Evolutionary conservation across 1,139 yeast species (phyloP).

Genomic region (Candida neerlandica): DNA sequence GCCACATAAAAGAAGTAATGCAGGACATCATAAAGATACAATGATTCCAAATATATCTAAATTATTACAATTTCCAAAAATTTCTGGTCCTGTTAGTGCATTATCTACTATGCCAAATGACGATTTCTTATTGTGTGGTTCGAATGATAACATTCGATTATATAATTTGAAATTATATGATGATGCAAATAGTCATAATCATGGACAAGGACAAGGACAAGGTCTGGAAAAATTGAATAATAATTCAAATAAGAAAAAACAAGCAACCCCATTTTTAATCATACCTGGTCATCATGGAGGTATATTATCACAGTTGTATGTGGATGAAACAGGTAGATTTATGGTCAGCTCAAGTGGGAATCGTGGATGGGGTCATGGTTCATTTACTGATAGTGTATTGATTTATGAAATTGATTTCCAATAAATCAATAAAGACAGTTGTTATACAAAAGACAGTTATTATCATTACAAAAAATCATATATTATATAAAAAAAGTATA

Average conservation of each 20-base stretch:
- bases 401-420: conserved; percentile 70
- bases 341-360: conserved; percentile 92
- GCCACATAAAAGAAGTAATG: conserved; percentile 40
- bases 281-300: conserved; percentile 69
- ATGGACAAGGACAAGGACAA: no score
- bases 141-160: conserved; percentile 84
- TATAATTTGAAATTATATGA: conserved; percentile 69
- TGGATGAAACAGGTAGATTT: conserved; percentile 86
- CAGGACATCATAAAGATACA: conserved; percentile 22
- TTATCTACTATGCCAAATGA: conserved; percentile 81
- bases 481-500: neutral
- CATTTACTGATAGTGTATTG: conserved; percentile 75
- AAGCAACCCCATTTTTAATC: conserved; percentile 59
- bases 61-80: conserved; percentile 73
- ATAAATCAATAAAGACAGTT: conserved; percentile 8
- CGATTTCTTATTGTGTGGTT: conserved; percentile 80
- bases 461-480: neutral
- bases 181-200: conserved; percentile 25
- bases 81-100: conserved; percentile 90
- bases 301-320: conserved; percentile 56
- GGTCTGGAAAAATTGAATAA: neutral
- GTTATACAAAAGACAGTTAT: no score
- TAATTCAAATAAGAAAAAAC: conserved; percentile 26
- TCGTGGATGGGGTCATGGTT: conserved; percentile 90
- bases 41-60: conserved; percentile 54